Percentiles rank a stretch among this genome's conserved stretches.
phyloP scores from a whole-genome alignment of 805 yeast genomes.

The Metschnikowia santaceciliae region DNA sequence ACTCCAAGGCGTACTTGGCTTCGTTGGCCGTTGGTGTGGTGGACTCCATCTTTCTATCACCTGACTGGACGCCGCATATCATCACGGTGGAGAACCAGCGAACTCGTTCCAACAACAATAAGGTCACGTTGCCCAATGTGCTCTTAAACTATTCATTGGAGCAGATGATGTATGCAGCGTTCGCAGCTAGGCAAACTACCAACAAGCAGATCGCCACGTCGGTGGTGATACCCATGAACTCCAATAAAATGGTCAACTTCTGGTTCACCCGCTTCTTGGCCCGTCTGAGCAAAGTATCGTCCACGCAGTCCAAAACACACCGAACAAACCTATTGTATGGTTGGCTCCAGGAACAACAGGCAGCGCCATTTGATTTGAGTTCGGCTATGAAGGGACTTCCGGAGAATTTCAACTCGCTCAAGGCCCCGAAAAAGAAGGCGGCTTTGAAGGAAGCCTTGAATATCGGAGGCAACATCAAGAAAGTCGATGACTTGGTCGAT shows the following conservation, averaged over 20 bases:
- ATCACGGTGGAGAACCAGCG: slow-evolving; percentile 39
- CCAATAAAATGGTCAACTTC: slow-evolving; percentile 35
- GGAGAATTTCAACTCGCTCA: slow-evolving; percentile 3
- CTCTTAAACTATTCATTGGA: slow-evolving; percentile 37
- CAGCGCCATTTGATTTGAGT: slow-evolving; percentile 11
- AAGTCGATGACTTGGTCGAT: slow-evolving; percentile 66
- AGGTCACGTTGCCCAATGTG: slow-evolving; percentile 37
- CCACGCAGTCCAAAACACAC: slow-evolving; percentile 10
- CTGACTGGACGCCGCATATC: slow-evolving; percentile 19
- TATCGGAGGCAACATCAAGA: slow-evolving; percentile 21
- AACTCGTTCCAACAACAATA: slow-evolving; percentile 31
- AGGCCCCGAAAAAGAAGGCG: slow-evolving; percentile 6
- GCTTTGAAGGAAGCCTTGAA: slow-evolving; percentile 7
- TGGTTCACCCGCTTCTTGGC: slow-evolving; percentile 34
- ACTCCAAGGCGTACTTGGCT: slow-evolving; percentile 27
- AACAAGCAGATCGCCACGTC: slow-evolving; percentile 9
- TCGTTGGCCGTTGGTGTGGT: slow-evolving; percentile 19
- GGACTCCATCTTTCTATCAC: slow-evolving; percentile 17
- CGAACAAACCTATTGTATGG: slow-evolving; percentile 12
- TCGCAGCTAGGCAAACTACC: slow-evolving; percentile 19
- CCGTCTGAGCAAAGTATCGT: slow-evolving; percentile 11
- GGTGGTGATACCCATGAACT: slow-evolving; percentile 32
- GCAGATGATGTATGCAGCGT: slow-evolving; percentile 31
- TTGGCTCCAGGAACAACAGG: slow-evolving; percentile 12
- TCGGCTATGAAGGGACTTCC: slow-evolving; percentile 4